phyloP scores from a whole-genome alignment of 176 grass and related monocot species.

The Carex pumila region DNA sequence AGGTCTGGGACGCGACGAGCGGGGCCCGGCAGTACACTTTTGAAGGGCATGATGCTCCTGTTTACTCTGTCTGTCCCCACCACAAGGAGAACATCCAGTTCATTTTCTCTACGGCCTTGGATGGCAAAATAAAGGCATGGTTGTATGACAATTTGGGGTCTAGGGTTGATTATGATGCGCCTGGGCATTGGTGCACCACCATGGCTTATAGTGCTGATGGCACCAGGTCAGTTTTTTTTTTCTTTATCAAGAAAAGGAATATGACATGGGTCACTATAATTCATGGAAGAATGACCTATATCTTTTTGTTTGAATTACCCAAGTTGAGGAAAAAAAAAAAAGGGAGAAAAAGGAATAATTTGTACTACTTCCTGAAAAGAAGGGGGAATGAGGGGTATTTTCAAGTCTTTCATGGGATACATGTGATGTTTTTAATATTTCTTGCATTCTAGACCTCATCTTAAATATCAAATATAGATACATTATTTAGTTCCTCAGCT shows the following conservation, averaged over 20 bases:
- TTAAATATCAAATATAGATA: neutral
- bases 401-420: neutral
- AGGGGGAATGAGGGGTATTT: neutral
- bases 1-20: slow-evolving; percentile 91
- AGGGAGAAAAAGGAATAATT: neutral
- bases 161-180: slow-evolving; percentile 99
- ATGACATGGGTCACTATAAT: neutral
- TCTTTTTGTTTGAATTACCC: neutral
- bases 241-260: neutral
- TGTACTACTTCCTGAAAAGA: neutral
- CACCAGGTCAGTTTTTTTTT: slow-evolving; percentile 50
- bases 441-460: neutral
- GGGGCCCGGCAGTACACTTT: slow-evolving; percentile 73
- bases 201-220: slow-evolving; percentile 99
- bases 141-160: slow-evolving; percentile 97
- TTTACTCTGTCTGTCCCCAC: slow-evolving; percentile 97
- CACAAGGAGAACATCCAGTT: slow-evolving; percentile 99
- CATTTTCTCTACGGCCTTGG: slow-evolving; percentile 96
- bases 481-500: slow-evolving; percentile 5
- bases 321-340: neutral
- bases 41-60: slow-evolving; percentile 97
- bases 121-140: slow-evolving; percentile 99
- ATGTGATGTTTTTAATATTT: neutral
- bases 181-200: slow-evolving; percentile 99
- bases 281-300: neutral